A percentile compares a stretch with the other conserved stretches of the same genome.
These are phyloP conservation scores for Globisporangium emineosum DNA, from an alignment of 352 stramenopile genomes.

Conservation along the genomic window DNA sequence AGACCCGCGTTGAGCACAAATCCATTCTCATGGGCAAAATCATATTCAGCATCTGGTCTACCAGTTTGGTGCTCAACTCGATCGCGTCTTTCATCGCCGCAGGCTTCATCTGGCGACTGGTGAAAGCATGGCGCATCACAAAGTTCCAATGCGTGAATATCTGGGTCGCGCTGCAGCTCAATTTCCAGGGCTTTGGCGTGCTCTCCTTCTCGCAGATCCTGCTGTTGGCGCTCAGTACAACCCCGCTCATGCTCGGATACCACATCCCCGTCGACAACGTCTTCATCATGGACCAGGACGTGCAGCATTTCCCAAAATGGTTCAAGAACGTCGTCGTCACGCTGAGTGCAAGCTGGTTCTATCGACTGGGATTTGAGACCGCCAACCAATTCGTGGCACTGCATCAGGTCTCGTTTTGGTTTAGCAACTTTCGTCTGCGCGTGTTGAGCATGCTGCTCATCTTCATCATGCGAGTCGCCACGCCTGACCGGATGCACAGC, in stretches of 20 bases:
- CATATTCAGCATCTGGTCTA: slow-evolving; percentile 41
- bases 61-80: slow-evolving; percentile 33
- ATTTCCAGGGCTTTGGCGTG: slow-evolving; percentile 35
- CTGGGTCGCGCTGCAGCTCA: slow-evolving; percentile 31
- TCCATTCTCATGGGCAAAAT: slow-evolving; percentile 26
- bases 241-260: slow-evolving; percentile 29
- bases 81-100: slow-evolving; percentile 28
- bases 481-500: slow-evolving; percentile 20
- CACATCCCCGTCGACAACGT: slow-evolving; percentile 26
- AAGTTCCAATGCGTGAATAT: slow-evolving; percentile 26
- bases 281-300: slow-evolving; percentile 24
- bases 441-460: slow-evolving; percentile 13
- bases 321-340: slow-evolving; percentile 27
- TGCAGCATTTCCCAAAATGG: slow-evolving; percentile 19
- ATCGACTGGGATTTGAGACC: slow-evolving; percentile 28
- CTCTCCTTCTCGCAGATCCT: slow-evolving; percentile 28
- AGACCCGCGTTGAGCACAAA: slow-evolving; percentile 23
- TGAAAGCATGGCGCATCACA: slow-evolving; percentile 19
- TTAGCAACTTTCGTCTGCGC: slow-evolving; percentile 25
- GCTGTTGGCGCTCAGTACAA: slow-evolving; percentile 26
- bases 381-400: slow-evolving; percentile 22
- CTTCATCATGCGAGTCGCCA: slow-evolving; percentile 16
- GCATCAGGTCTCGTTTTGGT: slow-evolving; percentile 19
- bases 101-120: slow-evolving; percentile 23
- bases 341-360: slow-evolving; percentile 28